A percentile compares a stretch with the other conserved stretches of the same genome.
Evolutionary conservation across 2,329 filamentous ascomycete genomes (phyloP).

Genomic region (Aspergillus costaricaensis): DNA sequence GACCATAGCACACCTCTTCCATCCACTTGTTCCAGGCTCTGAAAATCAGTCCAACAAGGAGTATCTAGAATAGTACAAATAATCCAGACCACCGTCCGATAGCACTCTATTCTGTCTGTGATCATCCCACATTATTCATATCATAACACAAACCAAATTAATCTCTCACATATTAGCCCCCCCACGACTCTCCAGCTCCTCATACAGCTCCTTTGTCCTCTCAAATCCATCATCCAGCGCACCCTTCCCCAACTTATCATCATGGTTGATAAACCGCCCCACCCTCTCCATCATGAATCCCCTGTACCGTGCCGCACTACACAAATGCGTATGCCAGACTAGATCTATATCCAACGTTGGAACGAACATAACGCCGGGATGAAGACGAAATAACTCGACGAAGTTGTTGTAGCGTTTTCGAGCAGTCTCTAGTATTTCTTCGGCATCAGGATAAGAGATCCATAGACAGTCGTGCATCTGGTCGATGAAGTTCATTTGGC

Average conservation of each 20-base stretch:
- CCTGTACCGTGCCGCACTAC: constrained; percentile 39
- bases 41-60: too few relatives aligned
- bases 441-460: constrained; percentile 69
- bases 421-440: constrained; percentile 64
- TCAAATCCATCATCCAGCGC: constrained; percentile 63
- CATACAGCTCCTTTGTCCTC: constrained; percentile 15
- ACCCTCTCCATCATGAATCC: constrained; percentile 35
- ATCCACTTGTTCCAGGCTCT: too few relatives aligned
- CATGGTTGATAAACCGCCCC: constrained; percentile 68
- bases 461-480: constrained; percentile 78
- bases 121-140: too few relatives aligned
- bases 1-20: too few relatives aligned
- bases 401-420: constrained; percentile 54
- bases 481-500: constrained; percentile 45
- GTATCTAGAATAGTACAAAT: too few relatives aligned
- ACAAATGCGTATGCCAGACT: constrained; percentile 39
- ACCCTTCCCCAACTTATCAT: constrained; percentile 72
- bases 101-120: too few relatives aligned
- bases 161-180: not conserved
- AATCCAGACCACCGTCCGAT: too few relatives aligned
- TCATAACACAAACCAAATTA: too few relatives aligned
- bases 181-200: not conserved
- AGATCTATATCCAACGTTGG: constrained; percentile 40
- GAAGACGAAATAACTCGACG: constrained; percentile 40
- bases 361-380: constrained; percentile 34